Evolutionary conservation across 2,329 filamentous ascomycete genomes (phyloP).

Genomic region (Pleurostoma richardsiae): DNA sequence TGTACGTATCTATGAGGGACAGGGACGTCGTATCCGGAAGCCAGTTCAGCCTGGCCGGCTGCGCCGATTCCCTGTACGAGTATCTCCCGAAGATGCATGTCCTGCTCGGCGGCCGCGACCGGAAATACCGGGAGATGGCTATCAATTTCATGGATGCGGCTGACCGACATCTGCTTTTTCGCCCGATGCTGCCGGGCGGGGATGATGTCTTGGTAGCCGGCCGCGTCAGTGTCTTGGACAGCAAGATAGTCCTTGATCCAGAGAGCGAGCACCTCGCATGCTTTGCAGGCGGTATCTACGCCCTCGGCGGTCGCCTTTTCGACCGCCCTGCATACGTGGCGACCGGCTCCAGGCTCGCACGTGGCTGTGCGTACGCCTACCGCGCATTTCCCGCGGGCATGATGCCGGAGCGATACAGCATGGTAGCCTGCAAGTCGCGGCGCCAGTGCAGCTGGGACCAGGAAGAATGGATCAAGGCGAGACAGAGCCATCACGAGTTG

Average conservation of each 20-base stretch:
- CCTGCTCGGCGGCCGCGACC: conserved; percentile 55
- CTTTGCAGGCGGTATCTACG: conserved; percentile 36
- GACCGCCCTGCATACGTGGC: conserved; percentile 32
- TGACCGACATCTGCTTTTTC: conserved; percentile 58
- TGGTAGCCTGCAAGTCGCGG: conserved; percentile 29
- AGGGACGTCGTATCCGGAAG: conserved; percentile 21
- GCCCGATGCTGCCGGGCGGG: conserved; percentile 54
- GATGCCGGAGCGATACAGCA: conserved; percentile 46
- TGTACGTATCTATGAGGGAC: conserved; percentile 12
- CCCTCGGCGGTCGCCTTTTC: conserved; percentile 32
- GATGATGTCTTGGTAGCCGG: conserved; percentile 58
- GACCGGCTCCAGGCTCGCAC: conserved; percentile 34
- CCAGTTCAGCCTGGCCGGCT: conserved; percentile 44
- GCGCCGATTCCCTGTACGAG: conserved; percentile 54
- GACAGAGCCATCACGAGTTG: no score
- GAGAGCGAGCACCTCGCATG: conserved; percentile 30
- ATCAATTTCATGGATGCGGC: conserved; percentile 51
- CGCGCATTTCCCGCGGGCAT: conserved; percentile 42
- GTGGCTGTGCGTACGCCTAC: conserved; percentile 50
- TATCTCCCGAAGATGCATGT: conserved; percentile 59
- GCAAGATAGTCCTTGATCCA: no score
- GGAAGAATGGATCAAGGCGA: conserved; percentile 22
- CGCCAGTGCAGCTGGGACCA: conserved; percentile 25
- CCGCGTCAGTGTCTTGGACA: no score
- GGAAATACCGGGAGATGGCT: conserved; percentile 58